These are phyloP conservation scores for Colletotrichum musae DNA, from an alignment of 2,329 filamentous ascomycete genomes.

Conservation along the genomic window DNA sequence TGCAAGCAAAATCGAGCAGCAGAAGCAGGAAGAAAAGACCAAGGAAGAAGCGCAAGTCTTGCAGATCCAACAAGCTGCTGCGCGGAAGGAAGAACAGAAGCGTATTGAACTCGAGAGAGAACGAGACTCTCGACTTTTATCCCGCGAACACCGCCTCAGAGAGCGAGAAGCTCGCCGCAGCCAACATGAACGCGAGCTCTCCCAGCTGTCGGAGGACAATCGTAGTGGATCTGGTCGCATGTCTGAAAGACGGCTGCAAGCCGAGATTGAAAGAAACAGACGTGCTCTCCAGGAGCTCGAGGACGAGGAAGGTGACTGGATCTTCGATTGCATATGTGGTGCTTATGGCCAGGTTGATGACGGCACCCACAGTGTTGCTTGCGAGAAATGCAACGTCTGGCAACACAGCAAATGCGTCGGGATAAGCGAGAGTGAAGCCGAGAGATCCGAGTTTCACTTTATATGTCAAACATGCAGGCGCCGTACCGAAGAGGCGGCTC, in stretches of 20 bases:
- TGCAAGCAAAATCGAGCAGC: constrained; percentile 84
- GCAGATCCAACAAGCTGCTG: constrained; percentile 75
- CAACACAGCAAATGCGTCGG: constrained; percentile 95
- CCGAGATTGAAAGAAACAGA: constrained; percentile 84
- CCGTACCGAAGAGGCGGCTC: constrained; percentile 75
- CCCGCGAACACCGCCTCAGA: constrained; percentile 86
- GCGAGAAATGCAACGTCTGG: constrained; percentile 95
- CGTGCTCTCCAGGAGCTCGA: constrained; percentile 79
- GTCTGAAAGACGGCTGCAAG: constrained; percentile 85
- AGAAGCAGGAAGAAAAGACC: constrained; percentile 79
- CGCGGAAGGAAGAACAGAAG: constrained; percentile 76
- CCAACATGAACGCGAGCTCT: constrained; percentile 87
- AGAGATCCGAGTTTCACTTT: constrained; percentile 89
- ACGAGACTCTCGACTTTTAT: constrained; percentile 84
- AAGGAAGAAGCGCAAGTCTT: constrained; percentile 78
- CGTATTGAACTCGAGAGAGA: constrained; percentile 75
- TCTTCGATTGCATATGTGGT: constrained; percentile 95
- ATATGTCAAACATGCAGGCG: constrained; percentile 84
- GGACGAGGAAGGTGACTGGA: constrained; percentile 84
- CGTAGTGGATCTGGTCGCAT: constrained; percentile 74
- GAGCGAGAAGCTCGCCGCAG: constrained; percentile 88
- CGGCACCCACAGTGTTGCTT: constrained; percentile 92
- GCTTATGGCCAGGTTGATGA: constrained; percentile 94
- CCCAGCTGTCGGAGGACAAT: constrained; percentile 83
- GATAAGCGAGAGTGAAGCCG: constrained; percentile 83